Evolutionary conservation across 2,329 filamentous ascomycete species (phyloP).

Genomic region (Botrytis elliptica): DNA sequence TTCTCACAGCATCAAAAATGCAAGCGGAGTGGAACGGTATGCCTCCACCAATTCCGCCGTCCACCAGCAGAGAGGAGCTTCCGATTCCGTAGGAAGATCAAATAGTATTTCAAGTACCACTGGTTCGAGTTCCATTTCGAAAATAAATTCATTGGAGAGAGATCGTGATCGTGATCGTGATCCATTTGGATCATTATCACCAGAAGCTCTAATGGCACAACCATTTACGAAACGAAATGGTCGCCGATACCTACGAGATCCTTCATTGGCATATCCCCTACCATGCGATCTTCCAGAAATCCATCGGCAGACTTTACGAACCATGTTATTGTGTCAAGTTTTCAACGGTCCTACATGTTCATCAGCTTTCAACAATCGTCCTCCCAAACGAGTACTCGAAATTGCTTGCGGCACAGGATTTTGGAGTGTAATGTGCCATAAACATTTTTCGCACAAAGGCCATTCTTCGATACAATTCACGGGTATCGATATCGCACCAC

Average conservation of each 20-base stretch:
- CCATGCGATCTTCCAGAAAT: slow-evolving; percentile 85
- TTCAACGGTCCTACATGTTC: slow-evolving; percentile 80
- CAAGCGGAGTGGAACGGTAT: slow-evolving; percentile 31
- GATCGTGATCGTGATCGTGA: slow-evolving; percentile 28
- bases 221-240: slow-evolving; percentile 74
- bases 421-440: slow-evolving; percentile 87
- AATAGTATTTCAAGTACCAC: slow-evolving; percentile 37
- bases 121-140: slow-evolving; percentile 35
- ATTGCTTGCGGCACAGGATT: slow-evolving; percentile 84
- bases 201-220: slow-evolving; percentile 38
- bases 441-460: slow-evolving; percentile 69
- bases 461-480: slow-evolving; percentile 72
- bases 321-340: slow-evolving; percentile 75
- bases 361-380: slow-evolving; percentile 61
- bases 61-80: slow-evolving; percentile 23
- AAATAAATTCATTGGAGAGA: slow-evolving; percentile 28
- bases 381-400: slow-evolving; percentile 78
- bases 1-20: slow-evolving; percentile 34
- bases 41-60: slow-evolving; percentile 24
- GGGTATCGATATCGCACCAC: slow-evolving; percentile 75
- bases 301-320: slow-evolving; percentile 82
- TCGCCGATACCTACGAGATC: slow-evolving; percentile 77
- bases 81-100: slow-evolving; percentile 30
- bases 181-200: slow-evolving; percentile 23
- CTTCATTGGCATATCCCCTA: slow-evolving; percentile 72